Evolutionary conservation across 129 eudicot species (phyloP).

Genomic region (Saposhnikovia divaricata): DNA sequence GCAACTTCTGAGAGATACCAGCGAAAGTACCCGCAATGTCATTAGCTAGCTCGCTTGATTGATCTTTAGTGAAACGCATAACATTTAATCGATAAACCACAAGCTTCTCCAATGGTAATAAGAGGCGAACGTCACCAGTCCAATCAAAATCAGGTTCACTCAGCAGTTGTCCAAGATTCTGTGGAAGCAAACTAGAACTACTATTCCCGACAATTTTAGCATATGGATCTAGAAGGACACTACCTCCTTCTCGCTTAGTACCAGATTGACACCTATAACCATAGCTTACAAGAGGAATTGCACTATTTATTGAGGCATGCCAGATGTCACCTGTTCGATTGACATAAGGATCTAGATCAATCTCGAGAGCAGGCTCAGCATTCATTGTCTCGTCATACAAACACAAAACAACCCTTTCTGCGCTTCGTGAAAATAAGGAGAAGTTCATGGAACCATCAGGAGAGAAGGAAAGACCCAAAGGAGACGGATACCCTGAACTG

Average conservation of each 20-base stretch:
- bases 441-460: constrained; percentile 62
- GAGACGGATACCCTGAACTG: constrained; percentile 64
- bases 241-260: constrained; percentile 21
- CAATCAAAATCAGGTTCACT: constrained; percentile 68
- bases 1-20: constrained; percentile 58
- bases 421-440: constrained; percentile 63
- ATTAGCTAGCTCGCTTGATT: constrained; percentile 60
- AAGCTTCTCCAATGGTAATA: constrained; percentile 64
- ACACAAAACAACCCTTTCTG: constrained; percentile 62
- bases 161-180: constrained; percentile 43
- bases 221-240: constrained; percentile 73
- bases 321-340: constrained; percentile 91
- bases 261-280: constrained; percentile 60
- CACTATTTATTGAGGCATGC: constrained; percentile 64
- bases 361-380: constrained; percentile 62
- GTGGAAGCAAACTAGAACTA: constrained; percentile 4
- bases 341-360: constrained; percentile 87
- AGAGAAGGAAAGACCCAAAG: constrained; percentile 60
- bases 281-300: constrained; percentile 44
- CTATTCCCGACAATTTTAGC: constrained; percentile 45
- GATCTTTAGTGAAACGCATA: constrained; percentile 51
- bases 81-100: constrained; percentile 80
- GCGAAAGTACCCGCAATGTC: constrained; percentile 54
- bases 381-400: constrained; percentile 40
- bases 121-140: constrained; percentile 61